Evolutionary conservation across 1,284 basidiomycete species (phyloP).

Genomic region (Crucibulum parvulum): DNA sequence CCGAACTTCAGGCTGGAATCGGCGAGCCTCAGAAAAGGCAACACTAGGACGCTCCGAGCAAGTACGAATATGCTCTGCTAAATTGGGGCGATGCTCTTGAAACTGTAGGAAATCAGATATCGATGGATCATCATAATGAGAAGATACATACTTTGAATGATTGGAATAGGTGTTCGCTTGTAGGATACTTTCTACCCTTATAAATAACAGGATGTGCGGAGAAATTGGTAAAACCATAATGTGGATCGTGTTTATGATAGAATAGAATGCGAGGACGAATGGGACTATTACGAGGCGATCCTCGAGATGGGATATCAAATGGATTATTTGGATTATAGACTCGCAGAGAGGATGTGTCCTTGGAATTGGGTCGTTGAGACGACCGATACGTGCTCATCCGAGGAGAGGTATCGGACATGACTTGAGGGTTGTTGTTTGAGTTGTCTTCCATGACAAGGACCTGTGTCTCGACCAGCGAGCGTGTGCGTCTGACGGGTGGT

Average conservation of each 20-base stretch:
- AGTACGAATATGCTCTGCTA: slow-evolving; percentile 69
- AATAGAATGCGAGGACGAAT: slow-evolving; percentile 52
- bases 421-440: slow-evolving; percentile 5
- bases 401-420: slow-evolving; percentile 10
- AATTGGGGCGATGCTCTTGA: slow-evolving; percentile 56
- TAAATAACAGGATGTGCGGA: slow-evolving; percentile 63
- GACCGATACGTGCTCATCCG: slow-evolving; percentile 17
- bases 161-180: slow-evolving; percentile 74
- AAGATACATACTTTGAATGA: slow-evolving; percentile 59
- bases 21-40: slow-evolving; percentile 71
- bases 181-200: slow-evolving; percentile 65
- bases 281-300: slow-evolving; percentile 17
- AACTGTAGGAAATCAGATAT: slow-evolving; percentile 47
- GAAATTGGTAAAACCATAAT: slow-evolving; percentile 77
- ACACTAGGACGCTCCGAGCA: slow-evolving; percentile 63
- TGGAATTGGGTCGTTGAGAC: slow-evolving; percentile 24
- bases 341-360: slow-evolving; percentile 17
- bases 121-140: not conserved
- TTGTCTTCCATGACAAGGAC: slow-evolving; percentile 20
- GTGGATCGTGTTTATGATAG: slow-evolving; percentile 64
- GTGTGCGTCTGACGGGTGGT: slow-evolving; percentile 31
- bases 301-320: slow-evolving; percentile 21
- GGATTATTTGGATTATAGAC: slow-evolving; percentile 11
- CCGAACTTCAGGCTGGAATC: slow-evolving; percentile 63
- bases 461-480: slow-evolving; percentile 32